Evolutionary conservation across 2,329 filamentous ascomycete species (phyloP).

Genomic region (Parastagonospora avenae): DNA sequence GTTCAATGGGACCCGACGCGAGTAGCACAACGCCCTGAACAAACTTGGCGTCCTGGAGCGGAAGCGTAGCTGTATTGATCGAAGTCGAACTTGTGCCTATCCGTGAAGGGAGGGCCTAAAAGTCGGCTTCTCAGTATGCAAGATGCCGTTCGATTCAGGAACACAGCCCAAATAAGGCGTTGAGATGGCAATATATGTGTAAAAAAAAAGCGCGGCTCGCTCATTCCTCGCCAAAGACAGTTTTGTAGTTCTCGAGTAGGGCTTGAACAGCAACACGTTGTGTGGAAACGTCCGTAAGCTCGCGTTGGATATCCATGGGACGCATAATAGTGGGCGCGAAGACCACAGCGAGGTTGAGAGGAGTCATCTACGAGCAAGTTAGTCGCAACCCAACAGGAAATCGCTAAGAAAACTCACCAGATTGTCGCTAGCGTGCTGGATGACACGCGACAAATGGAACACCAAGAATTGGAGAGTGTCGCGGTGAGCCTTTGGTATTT

Average conservation of each 20-base stretch:
- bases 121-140: too few relatives aligned
- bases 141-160: too few relatives aligned
- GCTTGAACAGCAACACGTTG: slow-evolving; percentile 94
- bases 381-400: slow-evolving; percentile 6
- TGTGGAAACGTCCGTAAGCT: slow-evolving; percentile 93
- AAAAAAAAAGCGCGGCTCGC: background rate
- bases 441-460: slow-evolving; percentile 88
- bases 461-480: slow-evolving; percentile 93
- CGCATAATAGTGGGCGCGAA: slow-evolving; percentile 98
- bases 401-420: slow-evolving; percentile 62
- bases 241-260: slow-evolving; percentile 85
- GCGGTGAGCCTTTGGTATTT: slow-evolving; percentile 80
- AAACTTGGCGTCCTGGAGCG: too few relatives aligned
- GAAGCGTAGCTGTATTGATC: too few relatives aligned
- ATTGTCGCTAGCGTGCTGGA: slow-evolving; percentile 81
- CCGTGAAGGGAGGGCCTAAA: too few relatives aligned
- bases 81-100: too few relatives aligned
- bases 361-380: slow-evolving; percentile 73
- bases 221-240: slow-evolving; percentile 67
- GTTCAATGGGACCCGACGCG: too few relatives aligned
- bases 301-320: slow-evolving; percentile 83
- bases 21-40: too few relatives aligned
- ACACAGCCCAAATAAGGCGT: too few relatives aligned
- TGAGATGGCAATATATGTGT: too few relatives aligned
- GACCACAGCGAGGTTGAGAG: slow-evolving; percentile 93